Evolutionary conservation across 371 early-diverging fungal genomes (phyloP).

Genomic region (Saksenaea oblongispora): DNA sequence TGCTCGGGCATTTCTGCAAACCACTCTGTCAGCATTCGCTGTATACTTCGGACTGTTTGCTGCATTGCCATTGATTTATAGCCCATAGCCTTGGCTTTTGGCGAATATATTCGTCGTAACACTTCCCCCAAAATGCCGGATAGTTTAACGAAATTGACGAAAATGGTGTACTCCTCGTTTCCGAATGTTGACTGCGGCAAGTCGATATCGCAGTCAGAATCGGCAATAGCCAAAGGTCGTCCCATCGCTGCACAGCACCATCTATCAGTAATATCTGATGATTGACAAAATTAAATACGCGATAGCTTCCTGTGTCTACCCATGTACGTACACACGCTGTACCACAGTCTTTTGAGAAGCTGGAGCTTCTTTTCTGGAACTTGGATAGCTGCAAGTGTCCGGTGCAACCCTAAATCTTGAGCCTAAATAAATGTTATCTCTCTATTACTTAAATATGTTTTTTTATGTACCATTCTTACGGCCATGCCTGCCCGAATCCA

Average conservation of each 20-base stretch:
- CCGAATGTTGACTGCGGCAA: conserved; percentile 25
- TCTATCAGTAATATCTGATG: conserved; percentile 37
- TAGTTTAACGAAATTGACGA: conserved; percentile 43
- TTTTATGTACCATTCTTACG: conserved; percentile 39
- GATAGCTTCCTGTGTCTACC: background rate
- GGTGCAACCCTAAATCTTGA: conserved; percentile 45
- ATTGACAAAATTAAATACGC: background rate
- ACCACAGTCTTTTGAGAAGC: conserved; percentile 41
- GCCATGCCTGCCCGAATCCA: conserved; percentile 54
- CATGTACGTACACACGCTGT: conserved; percentile 22
- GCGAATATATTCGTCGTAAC: conserved; percentile 44
- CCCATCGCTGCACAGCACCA: conserved; percentile 51
- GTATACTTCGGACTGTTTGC: conserved; percentile 31
- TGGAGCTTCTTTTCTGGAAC: conserved; percentile 27
- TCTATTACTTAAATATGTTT: background rate
- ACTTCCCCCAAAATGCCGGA: conserved; percentile 46
- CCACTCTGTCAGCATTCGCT: conserved; percentile 40
- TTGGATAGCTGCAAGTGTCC: conserved; percentile 25
- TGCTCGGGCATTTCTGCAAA: conserved; percentile 29
- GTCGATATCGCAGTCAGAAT: conserved; percentile 52
- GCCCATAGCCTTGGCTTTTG: conserved; percentile 40
- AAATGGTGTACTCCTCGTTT: conserved; percentile 29
- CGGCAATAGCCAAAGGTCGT: conserved; percentile 47
- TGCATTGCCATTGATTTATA: conserved; percentile 19
- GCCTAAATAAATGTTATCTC: conserved; percentile 19